phyloP scores from a whole-genome alignment of 192 early-diverging fungal species.

The Chytriomyces confervae region DNA sequence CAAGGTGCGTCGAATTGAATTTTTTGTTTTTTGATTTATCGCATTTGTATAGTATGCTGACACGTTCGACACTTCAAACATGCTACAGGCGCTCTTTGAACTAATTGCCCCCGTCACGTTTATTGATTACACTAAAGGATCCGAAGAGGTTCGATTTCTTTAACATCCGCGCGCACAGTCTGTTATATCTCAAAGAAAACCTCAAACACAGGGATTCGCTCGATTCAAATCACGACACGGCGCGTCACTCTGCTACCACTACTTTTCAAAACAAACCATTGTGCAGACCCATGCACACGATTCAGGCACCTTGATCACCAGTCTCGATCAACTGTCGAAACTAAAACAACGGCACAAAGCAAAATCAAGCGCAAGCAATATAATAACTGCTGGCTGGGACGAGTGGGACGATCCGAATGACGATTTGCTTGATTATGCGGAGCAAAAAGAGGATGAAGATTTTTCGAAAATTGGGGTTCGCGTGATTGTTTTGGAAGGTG shows the following conservation, averaged over 20 bases:
- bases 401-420: constrained; percentile 3
- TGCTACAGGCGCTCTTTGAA: constrained; percentile 40
- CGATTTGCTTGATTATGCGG: not conserved
- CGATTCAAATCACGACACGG: constrained; percentile 44
- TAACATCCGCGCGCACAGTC: not conserved
- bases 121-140: constrained; percentile 33
- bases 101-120: constrained; percentile 44
- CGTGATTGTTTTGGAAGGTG: not conserved
- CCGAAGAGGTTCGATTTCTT: constrained; percentile 8
- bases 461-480: not conserved
- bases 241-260: constrained; percentile 25
- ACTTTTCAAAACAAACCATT: constrained; percentile 35
- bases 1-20: constrained; percentile 21
- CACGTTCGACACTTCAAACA: too few species aligned
- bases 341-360: not conserved
- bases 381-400: not conserved
- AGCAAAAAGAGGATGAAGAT: not conserved
- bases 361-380: too few species aligned
- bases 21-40: not conserved
- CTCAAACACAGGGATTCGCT: constrained; percentile 37
- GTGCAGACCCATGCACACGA: constrained; percentile 41
- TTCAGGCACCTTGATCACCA: constrained; percentile 35
- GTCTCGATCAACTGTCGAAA: not conserved
- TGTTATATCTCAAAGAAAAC: not conserved
- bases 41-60: not conserved